phyloP scores from a whole-genome alignment of 176 grass and related monocot genomes.

The Paspalum vaginatum region DNA sequence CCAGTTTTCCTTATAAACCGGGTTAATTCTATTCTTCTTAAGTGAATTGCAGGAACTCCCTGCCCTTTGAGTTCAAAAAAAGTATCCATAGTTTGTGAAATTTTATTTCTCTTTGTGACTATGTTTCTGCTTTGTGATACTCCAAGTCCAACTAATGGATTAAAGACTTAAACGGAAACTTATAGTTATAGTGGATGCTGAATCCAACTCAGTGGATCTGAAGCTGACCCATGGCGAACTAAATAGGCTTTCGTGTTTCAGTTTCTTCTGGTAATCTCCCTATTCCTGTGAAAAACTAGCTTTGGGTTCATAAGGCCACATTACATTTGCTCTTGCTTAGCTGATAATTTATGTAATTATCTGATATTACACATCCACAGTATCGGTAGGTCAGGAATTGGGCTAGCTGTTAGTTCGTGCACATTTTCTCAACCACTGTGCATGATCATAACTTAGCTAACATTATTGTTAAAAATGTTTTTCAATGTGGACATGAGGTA shows the following conservation, averaged over 20 bases:
- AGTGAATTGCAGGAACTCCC: too few species aligned
- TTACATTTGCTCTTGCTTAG: slow-evolving; percentile 16
- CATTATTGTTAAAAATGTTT: background rate
- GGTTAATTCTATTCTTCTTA: too few species aligned
- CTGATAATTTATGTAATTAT: background rate
- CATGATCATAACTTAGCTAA: slow-evolving; percentile 6
- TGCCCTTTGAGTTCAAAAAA: too few species aligned
- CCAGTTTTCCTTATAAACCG: too few species aligned
- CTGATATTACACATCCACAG: background rate
- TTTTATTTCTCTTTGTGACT: slow-evolving; percentile 28
- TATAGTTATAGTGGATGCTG: slow-evolving; percentile 14
- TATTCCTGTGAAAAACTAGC: slow-evolving; percentile 6
- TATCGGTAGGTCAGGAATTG: slow-evolving; percentile 14
- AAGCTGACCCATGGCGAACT: slow-evolving; percentile 30
- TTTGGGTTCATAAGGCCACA: background rate
- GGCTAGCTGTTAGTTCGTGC: background rate
- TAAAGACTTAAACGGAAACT: slow-evolving; percentile 9
- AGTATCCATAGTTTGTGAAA: slow-evolving; percentile 4
- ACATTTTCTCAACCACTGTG: slow-evolving; percentile 12
- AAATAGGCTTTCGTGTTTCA: slow-evolving; percentile 33
- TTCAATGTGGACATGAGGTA: background rate
- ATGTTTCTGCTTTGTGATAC: slow-evolving; percentile 6
- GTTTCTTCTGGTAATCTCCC: slow-evolving; percentile 38
- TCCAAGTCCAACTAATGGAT: slow-evolving; percentile 38
- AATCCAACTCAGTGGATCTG: slow-evolving; percentile 13